Conservation (phyloP, 2,329 filamentous ascomycete species). For the Arthrobotrys iridis region DNA sequence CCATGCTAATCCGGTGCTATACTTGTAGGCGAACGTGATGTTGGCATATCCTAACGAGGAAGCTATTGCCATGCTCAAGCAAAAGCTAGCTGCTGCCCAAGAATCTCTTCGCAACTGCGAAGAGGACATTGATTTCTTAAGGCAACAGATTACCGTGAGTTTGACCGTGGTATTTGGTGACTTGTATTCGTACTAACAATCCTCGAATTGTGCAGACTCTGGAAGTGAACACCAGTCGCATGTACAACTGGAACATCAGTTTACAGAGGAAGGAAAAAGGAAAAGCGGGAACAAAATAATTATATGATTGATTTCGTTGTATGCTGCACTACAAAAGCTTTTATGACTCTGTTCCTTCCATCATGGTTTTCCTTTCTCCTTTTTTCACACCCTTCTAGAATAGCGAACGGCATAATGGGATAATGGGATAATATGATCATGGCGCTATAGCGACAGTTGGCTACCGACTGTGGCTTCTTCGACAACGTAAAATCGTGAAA, state of each 20-base stretch:
- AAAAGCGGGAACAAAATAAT: constrained; percentile 59
- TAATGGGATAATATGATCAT: neutral
- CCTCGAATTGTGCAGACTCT: constrained; percentile 73
- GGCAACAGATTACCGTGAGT: constrained; percentile 93
- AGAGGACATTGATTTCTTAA: constrained; percentile 92
- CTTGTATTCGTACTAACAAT: constrained; percentile 26
- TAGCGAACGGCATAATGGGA: constrained; percentile 16
- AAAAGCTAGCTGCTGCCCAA: constrained; percentile 82
- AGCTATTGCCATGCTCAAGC: constrained; percentile 78
- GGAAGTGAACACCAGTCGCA: constrained; percentile 92
- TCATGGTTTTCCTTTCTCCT: neutral
- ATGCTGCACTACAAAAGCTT: constrained; percentile 68
- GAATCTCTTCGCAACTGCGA: constrained; percentile 86
- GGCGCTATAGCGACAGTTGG: no score
- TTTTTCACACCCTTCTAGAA: neutral
- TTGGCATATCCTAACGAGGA: constrained; percentile 90
- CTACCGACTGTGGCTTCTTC: constrained; percentile 65
- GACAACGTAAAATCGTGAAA: no score
- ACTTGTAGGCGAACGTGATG: constrained; percentile 87
- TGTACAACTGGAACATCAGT: constrained; percentile 99
- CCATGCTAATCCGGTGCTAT: neutral
- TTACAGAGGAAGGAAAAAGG: constrained; percentile 91
- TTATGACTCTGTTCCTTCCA: constrained; percentile 59
- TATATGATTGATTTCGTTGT: neutral
- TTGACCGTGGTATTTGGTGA: no score